Evolutionary conservation across 352 stramenopile species (phyloP), one percentile per base, ranked within the genome.

Genomic region (Phytophthora foliorum): DNA sequence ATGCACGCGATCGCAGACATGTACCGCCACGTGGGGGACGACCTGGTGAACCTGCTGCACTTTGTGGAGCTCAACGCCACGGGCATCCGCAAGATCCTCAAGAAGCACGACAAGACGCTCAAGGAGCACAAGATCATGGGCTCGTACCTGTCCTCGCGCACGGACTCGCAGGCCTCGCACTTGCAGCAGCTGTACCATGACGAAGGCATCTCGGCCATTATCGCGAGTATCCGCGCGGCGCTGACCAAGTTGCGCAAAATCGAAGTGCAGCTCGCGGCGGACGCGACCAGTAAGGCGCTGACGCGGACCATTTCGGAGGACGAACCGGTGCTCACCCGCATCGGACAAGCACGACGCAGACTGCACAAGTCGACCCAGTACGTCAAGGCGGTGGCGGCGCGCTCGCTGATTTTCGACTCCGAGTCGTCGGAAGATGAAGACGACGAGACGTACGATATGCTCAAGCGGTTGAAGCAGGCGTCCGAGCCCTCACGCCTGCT

Each of bases 1-100:
- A 94, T 95, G 81, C 81, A 91, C 56, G 65, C 70, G 13, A 82
- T 95, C 36, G 75, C 77, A 17, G 83, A 94, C 49, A 79, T 77
- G 72, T 87, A 74, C 63, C 79, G 89, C 50, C 63, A 74, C 16
- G 78, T 93, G n/a, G 89, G 89, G 29, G 89, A 97, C 46, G 84
- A 95, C 6, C 69, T 97, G 10, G 84, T 95, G 45, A 80, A 93
- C 41, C 46, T 97, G 53, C 81, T 97, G 57, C 77, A 94, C 54
- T 97, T 92, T 54, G 83, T 97, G 11, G 87, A 95, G 71, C 81
- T 97, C 31, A 97, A 97, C 65, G 85, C 88, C 17, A 95, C 87
- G 29, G 88, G 88, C 21, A 89, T 97, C 57, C 86, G 89, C 52
- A 97, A 97, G 72, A 97, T 97, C 70, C 82, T 94, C 46, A 97